These are phyloP conservation scores for Umbilicaria muhlenbergii DNA, from an alignment of 495 filamentous ascomycete genomes.

Conservation along the genomic window DNA sequence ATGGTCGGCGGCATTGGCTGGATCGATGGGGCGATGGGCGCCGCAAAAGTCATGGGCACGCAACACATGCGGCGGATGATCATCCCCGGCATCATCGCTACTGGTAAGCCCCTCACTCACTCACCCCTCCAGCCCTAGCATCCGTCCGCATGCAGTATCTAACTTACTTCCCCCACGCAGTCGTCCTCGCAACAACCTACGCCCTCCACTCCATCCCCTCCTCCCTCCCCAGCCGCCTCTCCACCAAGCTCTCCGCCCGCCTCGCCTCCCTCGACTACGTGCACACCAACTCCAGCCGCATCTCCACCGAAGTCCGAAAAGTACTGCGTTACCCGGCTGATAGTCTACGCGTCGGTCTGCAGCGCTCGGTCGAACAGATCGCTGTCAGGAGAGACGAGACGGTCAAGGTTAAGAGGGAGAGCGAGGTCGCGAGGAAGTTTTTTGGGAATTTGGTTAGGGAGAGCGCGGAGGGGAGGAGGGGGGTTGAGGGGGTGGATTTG, in stretches of 20 bases:
- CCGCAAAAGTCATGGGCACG: slow-evolving; percentile 63
- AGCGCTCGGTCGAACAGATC: slow-evolving; percentile 70
- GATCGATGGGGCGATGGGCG: slow-evolving; percentile 74
- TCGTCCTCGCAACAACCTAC: slow-evolving; percentile 57
- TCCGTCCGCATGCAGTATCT: slow-evolving; percentile 14
- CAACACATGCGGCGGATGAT: slow-evolving; percentile 70
- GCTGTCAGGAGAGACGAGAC: slow-evolving; percentile 63
- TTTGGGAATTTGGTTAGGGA: slow-evolving; percentile 75
- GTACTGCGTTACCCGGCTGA: slow-evolving; percentile 74
- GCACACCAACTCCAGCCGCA: slow-evolving; percentile 71
- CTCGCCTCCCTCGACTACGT: slow-evolving; percentile 78
- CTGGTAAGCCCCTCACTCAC: slow-evolving; percentile 43
- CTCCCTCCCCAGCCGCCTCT: slow-evolving; percentile 76
- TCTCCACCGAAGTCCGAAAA: slow-evolving; percentile 68
- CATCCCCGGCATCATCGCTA: slow-evolving; percentile 59
- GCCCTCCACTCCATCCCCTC: slow-evolving; percentile 71
- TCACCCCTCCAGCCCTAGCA: background rate
- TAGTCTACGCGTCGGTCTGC: slow-evolving; percentile 61
- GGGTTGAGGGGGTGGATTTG: slow-evolving; percentile 69
- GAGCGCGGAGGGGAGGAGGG: slow-evolving; percentile 49
- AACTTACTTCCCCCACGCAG: slow-evolving; percentile 24
- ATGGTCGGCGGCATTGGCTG: slow-evolving; percentile 72
- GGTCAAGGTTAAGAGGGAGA: slow-evolving; percentile 55
- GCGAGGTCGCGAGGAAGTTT: slow-evolving; percentile 65
- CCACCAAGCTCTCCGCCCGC: slow-evolving; percentile 63